Evolutionary conservation across 169 alveolate genomes (phyloP), one percentile per base, ranked within the genome.

Genomic region (Plasmodium berghei): DNA sequence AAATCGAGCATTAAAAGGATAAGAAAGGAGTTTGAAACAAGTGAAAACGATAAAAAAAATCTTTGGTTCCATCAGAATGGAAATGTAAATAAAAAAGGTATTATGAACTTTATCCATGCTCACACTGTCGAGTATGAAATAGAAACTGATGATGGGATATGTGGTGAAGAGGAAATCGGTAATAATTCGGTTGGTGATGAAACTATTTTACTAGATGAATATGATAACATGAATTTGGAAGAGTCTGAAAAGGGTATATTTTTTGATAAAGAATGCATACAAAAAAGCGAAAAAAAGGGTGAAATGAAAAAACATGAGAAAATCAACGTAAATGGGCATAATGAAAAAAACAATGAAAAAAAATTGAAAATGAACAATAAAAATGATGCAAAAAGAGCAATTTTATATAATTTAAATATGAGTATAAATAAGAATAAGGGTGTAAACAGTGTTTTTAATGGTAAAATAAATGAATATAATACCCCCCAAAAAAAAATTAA

Each of bases 71-170:
- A 72, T 64, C 9, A 48, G 16, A 86, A 86, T 72, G 91, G 91
- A 55, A 70, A 61, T 71, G 64, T 86, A 54, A 86, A 71, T 69
- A 86, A 71, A 63, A 70, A 49, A 10, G 72, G 86, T 28, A 63
- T 86, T 16, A 59, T 86, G 87, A 86, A 86, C 52, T 86, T 86
- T 54, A 86, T 86, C 16, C 75, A 86, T 61, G 72, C 91, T 45
- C 91, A 86, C 52, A 86, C 87, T 10, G 72, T 86, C 12, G 91
- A 86, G 42, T 86, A 86, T 61, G 91, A 86, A 66, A 62, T 72
- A 48, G 87, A 86, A 61, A 72, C 61, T n/a, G 91, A 86, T 8
- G 91, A 66, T 1, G 91, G 61, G 9, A 24, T 75, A 8, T 16
- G 55, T 59, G 20, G 64, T 20, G 87, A 59, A 0, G 72, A 34